These are phyloP conservation scores for Fusarium sp. DNA, from an alignment of 2,329 filamentous ascomycete species.

Conservation along the genomic window DNA sequence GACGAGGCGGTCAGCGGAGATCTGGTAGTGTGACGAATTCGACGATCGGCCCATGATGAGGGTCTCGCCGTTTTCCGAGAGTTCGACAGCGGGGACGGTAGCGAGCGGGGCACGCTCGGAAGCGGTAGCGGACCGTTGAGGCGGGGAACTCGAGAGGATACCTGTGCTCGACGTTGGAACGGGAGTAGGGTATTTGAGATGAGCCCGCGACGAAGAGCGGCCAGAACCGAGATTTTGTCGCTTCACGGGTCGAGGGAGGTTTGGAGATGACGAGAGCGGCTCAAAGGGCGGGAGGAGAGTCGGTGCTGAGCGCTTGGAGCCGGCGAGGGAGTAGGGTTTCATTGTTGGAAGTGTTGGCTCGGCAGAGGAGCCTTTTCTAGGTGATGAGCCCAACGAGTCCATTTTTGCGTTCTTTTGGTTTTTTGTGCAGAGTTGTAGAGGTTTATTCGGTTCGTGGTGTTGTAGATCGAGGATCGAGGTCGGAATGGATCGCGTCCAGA, in stretches of 20 bases:
- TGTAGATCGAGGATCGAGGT: constrained; percentile 6
- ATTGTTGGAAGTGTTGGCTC: constrained; percentile 49
- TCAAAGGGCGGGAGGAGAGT: constrained; percentile 82
- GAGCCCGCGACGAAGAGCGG: constrained; percentile 49
- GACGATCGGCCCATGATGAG: constrained; percentile 92
- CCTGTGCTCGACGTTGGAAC: constrained; percentile 93
- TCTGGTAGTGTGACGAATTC: constrained; percentile 93
- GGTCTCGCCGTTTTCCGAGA: constrained; percentile 82
- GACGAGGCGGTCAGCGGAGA: constrained; percentile 90
- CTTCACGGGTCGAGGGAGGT: constrained; percentile 74
- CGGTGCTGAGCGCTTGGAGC: constrained; percentile 70
- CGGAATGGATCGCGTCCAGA: constrained; percentile 26
- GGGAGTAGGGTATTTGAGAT: constrained; percentile 87
- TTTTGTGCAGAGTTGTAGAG: background rate
- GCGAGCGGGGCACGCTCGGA: constrained; percentile 86
- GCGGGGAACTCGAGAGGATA: constrained; percentile 87
- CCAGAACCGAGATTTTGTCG: constrained; percentile 61
- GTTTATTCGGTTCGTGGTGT: background rate
- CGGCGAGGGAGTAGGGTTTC: constrained; percentile 46
- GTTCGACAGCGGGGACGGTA: constrained; percentile 81
- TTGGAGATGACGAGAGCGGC: constrained; percentile 79
- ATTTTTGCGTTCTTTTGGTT: constrained; percentile 31
- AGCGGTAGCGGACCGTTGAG: constrained; percentile 64
- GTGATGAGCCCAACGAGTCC: constrained; percentile 51
- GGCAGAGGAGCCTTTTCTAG: constrained; percentile 39